These are phyloP conservation scores for Exobasidium rhododendri DNA, from an alignment of 1,284 basidiomycete genomes.

Conservation along the genomic window DNA sequence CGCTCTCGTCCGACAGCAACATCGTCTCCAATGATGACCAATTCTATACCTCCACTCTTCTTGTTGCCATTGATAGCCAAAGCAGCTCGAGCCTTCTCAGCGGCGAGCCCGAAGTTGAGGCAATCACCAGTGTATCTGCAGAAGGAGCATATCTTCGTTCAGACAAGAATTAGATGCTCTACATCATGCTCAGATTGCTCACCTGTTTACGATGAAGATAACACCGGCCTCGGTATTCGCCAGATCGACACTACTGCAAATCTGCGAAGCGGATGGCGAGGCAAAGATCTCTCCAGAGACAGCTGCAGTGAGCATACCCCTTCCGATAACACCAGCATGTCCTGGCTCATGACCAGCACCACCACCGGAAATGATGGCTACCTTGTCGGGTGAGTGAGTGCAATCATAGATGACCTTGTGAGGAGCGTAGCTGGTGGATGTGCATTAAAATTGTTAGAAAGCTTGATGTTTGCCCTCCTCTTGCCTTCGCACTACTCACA, in stretches of 20 bases:
- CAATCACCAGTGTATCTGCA: slow-evolving; percentile 57
- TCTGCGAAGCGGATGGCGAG: slow-evolving; percentile 59
- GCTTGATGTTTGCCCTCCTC: background rate
- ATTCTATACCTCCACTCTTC: slow-evolving; percentile 57
- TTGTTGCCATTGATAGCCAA: slow-evolving; percentile 40
- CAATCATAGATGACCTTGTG: slow-evolving; percentile 53
- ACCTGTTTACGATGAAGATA: slow-evolving; percentile 56
- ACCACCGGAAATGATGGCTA: slow-evolving; percentile 58
- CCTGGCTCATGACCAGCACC: slow-evolving; percentile 59
- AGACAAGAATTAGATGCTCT: too few species aligned
- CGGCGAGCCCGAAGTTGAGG: slow-evolving; percentile 58
- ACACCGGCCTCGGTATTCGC: slow-evolving; percentile 55
- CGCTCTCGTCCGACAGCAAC: slow-evolving; percentile 58
- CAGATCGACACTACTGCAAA: slow-evolving; percentile 57
- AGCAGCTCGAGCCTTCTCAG: slow-evolving; percentile 51
- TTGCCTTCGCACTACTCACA: slow-evolving; percentile 36
- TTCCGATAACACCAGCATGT: slow-evolving; percentile 56
- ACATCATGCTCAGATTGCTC: too few species aligned
- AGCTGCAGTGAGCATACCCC: slow-evolving; percentile 57
- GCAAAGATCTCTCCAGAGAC: slow-evolving; percentile 61
- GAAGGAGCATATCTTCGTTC: background rate
- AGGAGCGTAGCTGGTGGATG: slow-evolving; percentile 33
- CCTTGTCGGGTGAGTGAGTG: slow-evolving; percentile 55
- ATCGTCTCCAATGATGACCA: slow-evolving; percentile 59
- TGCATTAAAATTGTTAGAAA: background rate